phyloP scores from a whole-genome alignment of 2,329 filamentous ascomycete genomes.

The Aspergillus eucalypticola region DNA sequence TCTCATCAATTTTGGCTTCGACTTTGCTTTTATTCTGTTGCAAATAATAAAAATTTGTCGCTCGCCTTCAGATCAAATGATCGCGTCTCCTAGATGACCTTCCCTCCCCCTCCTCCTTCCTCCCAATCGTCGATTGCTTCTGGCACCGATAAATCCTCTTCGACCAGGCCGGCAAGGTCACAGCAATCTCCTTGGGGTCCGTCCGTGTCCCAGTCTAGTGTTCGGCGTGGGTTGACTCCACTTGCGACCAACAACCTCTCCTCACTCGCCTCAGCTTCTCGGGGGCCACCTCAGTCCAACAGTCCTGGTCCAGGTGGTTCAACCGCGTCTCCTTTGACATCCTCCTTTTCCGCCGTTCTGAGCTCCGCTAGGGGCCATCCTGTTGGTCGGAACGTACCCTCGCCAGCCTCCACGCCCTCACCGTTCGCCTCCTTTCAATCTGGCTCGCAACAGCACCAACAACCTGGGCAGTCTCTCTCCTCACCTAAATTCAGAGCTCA shows the following conservation, averaged over 20 bases:
- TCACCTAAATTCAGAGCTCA: slow-evolving; percentile 58
- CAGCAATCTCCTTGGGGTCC: slow-evolving; percentile 61
- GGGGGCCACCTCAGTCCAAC: slow-evolving; percentile 48
- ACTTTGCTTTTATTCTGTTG: slow-evolving; percentile 14
- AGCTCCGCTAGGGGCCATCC: slow-evolving; percentile 52
- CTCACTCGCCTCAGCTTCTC: slow-evolving; percentile 44
- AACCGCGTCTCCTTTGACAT: slow-evolving; percentile 53
- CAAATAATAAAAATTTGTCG: slow-evolving; percentile 38
- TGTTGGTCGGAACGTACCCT: slow-evolving; percentile 54
- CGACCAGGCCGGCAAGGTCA: slow-evolving; percentile 44
- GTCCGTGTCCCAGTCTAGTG: slow-evolving; percentile 55
- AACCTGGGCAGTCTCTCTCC: slow-evolving; percentile 54
- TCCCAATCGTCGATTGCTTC: slow-evolving; percentile 55
- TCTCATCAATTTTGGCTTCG: slow-evolving; percentile 11
- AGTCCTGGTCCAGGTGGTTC: slow-evolving; percentile 51
- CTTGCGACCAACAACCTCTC: slow-evolving; percentile 56
- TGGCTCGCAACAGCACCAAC: slow-evolving; percentile 56
- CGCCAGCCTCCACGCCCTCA: slow-evolving; percentile 56
- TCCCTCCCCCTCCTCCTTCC: slow-evolving; percentile 54
- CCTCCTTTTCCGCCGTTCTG: slow-evolving; percentile 56
- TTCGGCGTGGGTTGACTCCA: slow-evolving; percentile 59
- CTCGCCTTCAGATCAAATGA: slow-evolving; percentile 50
- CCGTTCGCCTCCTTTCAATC: slow-evolving; percentile 56
- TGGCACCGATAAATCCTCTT: slow-evolving; percentile 51
- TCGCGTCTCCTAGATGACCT: slow-evolving; percentile 59